A percentile compares a stretch with the other conserved stretches of the same genome.
These are phyloP conservation scores for Mallotus repandus DNA, from an alignment of 441 rosid genomes.

Conservation along the genomic window DNA sequence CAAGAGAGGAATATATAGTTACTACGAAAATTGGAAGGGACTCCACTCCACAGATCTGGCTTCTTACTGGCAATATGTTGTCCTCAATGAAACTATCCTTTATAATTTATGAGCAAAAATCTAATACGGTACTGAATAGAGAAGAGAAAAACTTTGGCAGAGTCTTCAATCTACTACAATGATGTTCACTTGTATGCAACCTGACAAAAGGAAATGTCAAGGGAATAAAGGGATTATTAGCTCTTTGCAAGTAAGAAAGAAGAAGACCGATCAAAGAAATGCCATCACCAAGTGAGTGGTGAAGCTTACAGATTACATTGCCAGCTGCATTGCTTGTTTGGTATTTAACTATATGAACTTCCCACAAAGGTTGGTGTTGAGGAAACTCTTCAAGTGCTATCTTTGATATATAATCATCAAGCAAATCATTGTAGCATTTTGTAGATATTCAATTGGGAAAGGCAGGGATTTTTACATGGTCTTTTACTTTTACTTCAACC, in stretches of 20 bases:
- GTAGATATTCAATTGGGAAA: slow-evolving; percentile 31
- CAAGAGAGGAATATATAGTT: slow-evolving; percentile 37
- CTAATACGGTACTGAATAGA: slow-evolving; percentile 25
- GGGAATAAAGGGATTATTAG: too few relatives aligned
- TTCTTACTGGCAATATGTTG: slow-evolving; percentile 29
- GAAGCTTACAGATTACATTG: too few relatives aligned
- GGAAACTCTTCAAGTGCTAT: too few relatives aligned
- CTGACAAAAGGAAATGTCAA: too few relatives aligned
- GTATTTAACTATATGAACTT: too few relatives aligned
- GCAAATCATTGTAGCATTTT: slow-evolving; percentile 31
- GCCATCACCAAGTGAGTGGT: too few relatives aligned
- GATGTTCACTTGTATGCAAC: too few relatives aligned
- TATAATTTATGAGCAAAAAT: slow-evolving; percentile 36
- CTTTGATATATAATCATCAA: slow-evolving; percentile 32
- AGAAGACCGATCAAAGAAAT: too few relatives aligned
- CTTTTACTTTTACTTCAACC: slow-evolving; percentile 37
- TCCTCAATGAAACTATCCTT: slow-evolving; percentile 40
- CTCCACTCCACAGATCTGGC: slow-evolving; percentile 33
- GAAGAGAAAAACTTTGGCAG: not conserved
- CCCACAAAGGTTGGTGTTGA: too few relatives aligned
- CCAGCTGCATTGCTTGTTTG: too few relatives aligned
- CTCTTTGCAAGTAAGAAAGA: too few relatives aligned
- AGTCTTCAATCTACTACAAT: too few relatives aligned
- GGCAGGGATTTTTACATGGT: slow-evolving; percentile 36
- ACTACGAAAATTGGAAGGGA: slow-evolving; percentile 29